A percentile compares a stretch with the other conserved stretches of the same genome.
phyloP scores from a whole-genome alignment of 805 yeast species.

The Ascoidea rubescens region DNA sequence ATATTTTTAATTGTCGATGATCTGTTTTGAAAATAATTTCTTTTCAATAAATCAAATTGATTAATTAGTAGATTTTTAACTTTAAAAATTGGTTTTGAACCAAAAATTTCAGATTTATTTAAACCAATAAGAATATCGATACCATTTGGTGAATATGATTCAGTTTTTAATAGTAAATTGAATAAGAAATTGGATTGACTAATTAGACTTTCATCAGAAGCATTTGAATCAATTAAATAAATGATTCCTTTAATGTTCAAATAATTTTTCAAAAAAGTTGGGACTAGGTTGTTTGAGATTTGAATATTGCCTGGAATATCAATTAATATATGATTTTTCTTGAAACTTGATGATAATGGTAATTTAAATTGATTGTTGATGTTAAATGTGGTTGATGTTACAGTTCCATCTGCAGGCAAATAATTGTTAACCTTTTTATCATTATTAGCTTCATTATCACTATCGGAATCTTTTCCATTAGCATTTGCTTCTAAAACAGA shows the following conservation, averaged over 20 bases:
- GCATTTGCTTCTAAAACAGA: background rate
- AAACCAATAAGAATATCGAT: constrained; percentile 66
- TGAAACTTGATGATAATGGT: constrained; percentile 23
- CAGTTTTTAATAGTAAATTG: constrained; percentile 47
- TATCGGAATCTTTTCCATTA: constrained; percentile 14
- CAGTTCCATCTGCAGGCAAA: constrained; percentile 19
- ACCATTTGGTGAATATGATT: constrained; percentile 44
- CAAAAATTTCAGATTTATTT: constrained; percentile 78
- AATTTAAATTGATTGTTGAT: constrained; percentile 21
- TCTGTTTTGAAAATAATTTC: constrained; percentile 29
- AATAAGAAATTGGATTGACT: constrained; percentile 45
- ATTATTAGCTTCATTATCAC: constrained; percentile 13
- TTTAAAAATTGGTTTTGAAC: constrained; percentile 56
- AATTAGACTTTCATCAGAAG: constrained; percentile 29
- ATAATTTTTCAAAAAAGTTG: constrained; percentile 30
- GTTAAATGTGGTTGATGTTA: constrained; percentile 39
- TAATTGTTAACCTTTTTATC: background rate
- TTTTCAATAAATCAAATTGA: constrained; percentile 46
- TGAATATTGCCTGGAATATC: constrained; percentile 89
- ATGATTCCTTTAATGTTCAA: constrained; percentile 49
- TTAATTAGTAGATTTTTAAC: constrained; percentile 44
- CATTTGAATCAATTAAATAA: constrained; percentile 66
- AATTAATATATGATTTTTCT: constrained; percentile 34
- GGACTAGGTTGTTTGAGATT: constrained; percentile 40
- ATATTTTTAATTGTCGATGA: constrained; percentile 8